Conservation (phyloP, 306 rosid genomes). For the Erythrophleum fordii region DNA sequence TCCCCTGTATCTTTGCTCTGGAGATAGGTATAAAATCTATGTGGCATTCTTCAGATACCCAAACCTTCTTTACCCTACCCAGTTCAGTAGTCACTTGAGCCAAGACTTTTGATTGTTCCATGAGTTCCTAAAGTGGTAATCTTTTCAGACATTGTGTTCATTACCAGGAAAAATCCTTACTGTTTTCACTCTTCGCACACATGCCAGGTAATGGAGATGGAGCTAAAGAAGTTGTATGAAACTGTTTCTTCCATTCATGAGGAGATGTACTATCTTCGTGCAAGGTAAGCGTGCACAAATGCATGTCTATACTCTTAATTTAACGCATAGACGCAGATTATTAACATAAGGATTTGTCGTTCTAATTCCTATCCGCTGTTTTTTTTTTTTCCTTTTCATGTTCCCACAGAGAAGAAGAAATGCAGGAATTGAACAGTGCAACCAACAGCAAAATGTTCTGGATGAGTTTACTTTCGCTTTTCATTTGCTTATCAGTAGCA, state of each 20-base stretch:
- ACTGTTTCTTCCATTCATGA: conserved; percentile 76
- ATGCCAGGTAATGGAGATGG: conserved; percentile 82
- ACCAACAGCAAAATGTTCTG: conserved; percentile 78
- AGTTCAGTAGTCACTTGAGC: conserved; percentile 5
- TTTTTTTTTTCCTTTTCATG: background rate
- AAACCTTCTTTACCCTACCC: conserved; percentile 12
- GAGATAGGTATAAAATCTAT: conserved; percentile 14
- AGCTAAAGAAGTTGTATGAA: conserved; percentile 74
- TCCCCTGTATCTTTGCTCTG: background rate
- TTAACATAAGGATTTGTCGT: background rate
- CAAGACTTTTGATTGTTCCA: conserved; percentile 1
- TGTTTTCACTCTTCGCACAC: conserved; percentile 16
- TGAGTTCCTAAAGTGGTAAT: conserved; percentile 23
- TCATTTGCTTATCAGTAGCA: conserved; percentile 77
- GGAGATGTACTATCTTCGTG: conserved; percentile 84
- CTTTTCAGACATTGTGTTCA: background rate
- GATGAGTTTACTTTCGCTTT: conserved; percentile 79
- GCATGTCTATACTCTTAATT: conserved; percentile 10
- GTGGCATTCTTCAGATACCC: conserved; percentile 7
- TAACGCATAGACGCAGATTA: background rate
- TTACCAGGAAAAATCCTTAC: background rate
- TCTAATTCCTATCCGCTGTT: conserved; percentile 1
- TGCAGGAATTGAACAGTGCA: conserved; percentile 83
- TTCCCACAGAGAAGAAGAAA: conserved; percentile 78
- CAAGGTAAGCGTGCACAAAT: conserved; percentile 55